Evolutionary conservation across 78 protist species (phyloP).

Genomic region (Paratrimastix pyriformis): DNA sequence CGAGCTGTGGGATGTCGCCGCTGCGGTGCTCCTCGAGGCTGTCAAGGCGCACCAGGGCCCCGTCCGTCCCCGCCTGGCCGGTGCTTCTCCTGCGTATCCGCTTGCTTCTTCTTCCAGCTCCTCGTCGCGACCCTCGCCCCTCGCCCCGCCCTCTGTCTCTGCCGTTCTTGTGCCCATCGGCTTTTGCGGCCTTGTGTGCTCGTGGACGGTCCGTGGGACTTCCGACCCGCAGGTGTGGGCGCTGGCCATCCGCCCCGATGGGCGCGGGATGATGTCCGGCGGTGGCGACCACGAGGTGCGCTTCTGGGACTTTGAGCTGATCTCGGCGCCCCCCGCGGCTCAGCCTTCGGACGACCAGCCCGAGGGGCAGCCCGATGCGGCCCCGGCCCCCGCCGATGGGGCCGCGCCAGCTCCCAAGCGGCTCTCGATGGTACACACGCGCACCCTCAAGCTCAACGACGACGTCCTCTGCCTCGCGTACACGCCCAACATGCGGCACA

Average conservation of each 20-base stretch:
- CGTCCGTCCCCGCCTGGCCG: not conserved
- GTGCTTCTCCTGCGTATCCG: not conserved
- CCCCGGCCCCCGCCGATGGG: not conserved
- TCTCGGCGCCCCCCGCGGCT: not conserved
- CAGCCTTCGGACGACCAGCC: too few relatives aligned
- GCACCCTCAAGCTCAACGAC: constrained; percentile 54
- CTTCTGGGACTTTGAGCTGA: constrained; percentile 80
- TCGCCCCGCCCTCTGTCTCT: too few relatives aligned
- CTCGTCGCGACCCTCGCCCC: too few relatives aligned
- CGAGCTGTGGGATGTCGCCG: constrained; percentile 55
- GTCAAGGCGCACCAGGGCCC: not conserved
- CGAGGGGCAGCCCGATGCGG: too few relatives aligned
- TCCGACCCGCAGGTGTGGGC: too few relatives aligned
- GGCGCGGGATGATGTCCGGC: constrained; percentile 61
- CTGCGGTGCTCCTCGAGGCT: constrained; percentile 37
- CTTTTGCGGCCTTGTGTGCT: too few relatives aligned
- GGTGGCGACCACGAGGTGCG: constrained; percentile 58
- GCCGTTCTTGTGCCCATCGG: too few relatives aligned
- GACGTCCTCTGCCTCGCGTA: constrained; percentile 58
- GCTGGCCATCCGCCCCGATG: constrained; percentile 31
- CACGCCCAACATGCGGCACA: constrained; percentile 32
- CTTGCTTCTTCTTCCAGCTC: too few relatives aligned
- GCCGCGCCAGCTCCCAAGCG: not conserved
- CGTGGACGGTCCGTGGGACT: too few relatives aligned
- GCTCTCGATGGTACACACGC: constrained; percentile 29